Conservation (phyloP, 768 basidiomycete genomes). For the Auricularia heimuer region DNA sequence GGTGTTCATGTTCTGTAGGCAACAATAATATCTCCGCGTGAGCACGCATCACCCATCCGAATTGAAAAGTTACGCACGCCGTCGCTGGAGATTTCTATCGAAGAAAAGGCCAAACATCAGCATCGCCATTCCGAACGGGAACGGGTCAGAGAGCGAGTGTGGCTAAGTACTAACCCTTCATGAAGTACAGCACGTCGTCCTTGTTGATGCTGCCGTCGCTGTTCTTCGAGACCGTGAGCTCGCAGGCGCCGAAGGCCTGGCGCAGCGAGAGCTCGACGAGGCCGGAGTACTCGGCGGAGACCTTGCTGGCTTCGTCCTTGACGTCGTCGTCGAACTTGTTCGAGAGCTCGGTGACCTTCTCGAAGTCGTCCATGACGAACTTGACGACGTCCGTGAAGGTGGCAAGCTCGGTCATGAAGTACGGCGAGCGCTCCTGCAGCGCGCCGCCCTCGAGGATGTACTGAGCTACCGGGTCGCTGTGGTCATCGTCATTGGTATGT, state of each 20-base stretch:
- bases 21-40: background rate
- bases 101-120: too few species aligned
- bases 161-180: conserved; percentile 7
- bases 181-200: conserved; percentile 18
- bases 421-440: background rate
- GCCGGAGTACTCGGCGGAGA: conserved; percentile 16
- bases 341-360: conserved; percentile 12
- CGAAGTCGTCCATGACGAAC: conserved; percentile 11
- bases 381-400: background rate
- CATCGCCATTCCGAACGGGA: too few species aligned
- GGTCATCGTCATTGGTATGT: background rate
- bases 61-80: background rate
- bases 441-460: background rate
- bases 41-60: background rate
- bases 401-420: conserved; percentile 1
- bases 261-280: conserved; percentile 18
- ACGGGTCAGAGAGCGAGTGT: too few species aligned
- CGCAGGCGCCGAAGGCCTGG: conserved; percentile 18
- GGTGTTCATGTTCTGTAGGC: conserved; percentile 1
- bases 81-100: background rate
- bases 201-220: conserved; percentile 12
- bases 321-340: conserved; percentile 16
- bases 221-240: conserved; percentile 17
- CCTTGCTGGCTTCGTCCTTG: conserved; percentile 11
- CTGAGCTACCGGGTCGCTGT: conserved; percentile 3